A percentile compares a stretch with the other conserved stretches of the same genome.
Evolutionary conservation across 305 asterid species (phyloP).

Genomic region (Petunia hybrid): DNA sequence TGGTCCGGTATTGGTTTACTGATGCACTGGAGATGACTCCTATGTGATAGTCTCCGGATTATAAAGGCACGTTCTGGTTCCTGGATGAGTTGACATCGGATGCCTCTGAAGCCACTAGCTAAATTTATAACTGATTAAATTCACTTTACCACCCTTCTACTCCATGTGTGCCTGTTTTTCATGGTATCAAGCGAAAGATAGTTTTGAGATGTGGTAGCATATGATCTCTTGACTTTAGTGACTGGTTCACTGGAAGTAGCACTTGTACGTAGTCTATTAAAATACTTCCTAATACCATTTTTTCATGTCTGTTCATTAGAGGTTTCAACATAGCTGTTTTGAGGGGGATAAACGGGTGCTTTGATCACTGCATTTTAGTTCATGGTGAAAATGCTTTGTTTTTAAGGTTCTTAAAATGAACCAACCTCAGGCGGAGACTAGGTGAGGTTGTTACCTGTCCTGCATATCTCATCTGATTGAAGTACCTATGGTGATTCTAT

Average conservation of each 20-base stretch:
- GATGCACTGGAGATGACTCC: no score
- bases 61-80: no score
- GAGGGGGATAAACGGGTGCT: constrained; percentile 20
- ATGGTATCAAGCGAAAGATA: not conserved
- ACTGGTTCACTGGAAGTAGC: not conserved
- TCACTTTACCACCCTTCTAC: not conserved
- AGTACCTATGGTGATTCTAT: not conserved
- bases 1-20: no score
- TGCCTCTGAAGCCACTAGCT: no score
- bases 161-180: not conserved
- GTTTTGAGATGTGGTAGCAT: not conserved
- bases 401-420: not conserved
- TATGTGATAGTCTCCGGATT: no score
- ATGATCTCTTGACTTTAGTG: not conserved
- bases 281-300: not conserved
- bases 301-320: constrained; percentile 3
- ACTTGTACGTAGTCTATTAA: not conserved
- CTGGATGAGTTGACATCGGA: no score
- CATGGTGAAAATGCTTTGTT: not conserved
- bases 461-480: not conserved
- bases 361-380: not conserved
- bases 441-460: not conserved
- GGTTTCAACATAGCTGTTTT: not conserved
- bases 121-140: not conserved
- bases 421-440: not conserved